Evolutionary conservation across 305 asterid genomes (phyloP), one percentile per base, ranked within the genome.

Genomic region (Salvia sclarea): DNA sequence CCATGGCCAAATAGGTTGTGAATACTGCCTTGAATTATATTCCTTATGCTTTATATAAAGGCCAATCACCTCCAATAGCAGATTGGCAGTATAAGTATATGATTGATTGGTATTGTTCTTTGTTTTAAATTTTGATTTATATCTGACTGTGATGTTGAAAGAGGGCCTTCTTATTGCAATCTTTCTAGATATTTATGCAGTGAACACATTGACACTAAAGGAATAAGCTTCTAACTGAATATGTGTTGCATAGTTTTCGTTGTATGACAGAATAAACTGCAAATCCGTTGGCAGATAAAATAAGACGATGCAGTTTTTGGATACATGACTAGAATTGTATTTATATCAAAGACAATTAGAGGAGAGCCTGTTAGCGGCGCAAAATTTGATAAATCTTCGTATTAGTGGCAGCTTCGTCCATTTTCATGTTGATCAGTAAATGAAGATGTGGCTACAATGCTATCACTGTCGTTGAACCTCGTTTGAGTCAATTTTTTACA

Each of bases 351-450:
- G 17, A 54, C 38, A 6, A n/a, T 58, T 64, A 13, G 45, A 33
- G 56, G 31, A n/a, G 22, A 56, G 22, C 8, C 3, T 56, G 43
- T 56, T 56, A 30, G 22, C 22, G 2, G 2, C 31, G 63, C n/a
- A n/a, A n/a, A n/a, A 14, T 52, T 52, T 24, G 61, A 53, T 37
- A 22, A 49, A 38, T 22, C 8, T 22, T 50, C 12, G 18, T 52
- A 20, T 30, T 13, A 8, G 30, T 17, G 68, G 6, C 24, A 8
- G 17, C 61, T 31, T 59, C 30, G 21, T 38, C 67, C 61, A 50
- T 49, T 57, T 20, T 55, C 31, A 4, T 18, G 60, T 72, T 35
- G 72, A 65, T 24, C 47, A 24, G n/a, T 5, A 37, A 33, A 38
- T 35, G 21, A 58, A 5, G 6, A 24, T 33, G 56, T 16, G 50